phyloP scores from a whole-genome alignment of 345 rosid species.

The Citrus australasica region DNA sequence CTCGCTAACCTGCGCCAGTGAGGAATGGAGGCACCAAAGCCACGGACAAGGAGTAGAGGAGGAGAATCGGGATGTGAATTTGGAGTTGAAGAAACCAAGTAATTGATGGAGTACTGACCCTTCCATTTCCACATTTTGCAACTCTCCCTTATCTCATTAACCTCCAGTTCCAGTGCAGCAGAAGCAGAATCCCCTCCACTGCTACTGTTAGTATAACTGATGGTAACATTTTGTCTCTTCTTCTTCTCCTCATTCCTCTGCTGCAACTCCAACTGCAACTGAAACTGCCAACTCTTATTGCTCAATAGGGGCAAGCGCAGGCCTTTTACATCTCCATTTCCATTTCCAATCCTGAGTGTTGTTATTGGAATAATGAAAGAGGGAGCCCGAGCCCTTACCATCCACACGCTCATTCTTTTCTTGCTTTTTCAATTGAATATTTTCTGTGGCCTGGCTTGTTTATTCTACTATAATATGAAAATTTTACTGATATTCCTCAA shows the following conservation, averaged over 20 bases:
- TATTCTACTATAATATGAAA: too few species aligned
- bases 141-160: constrained; percentile 47
- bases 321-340: too few species aligned
- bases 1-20: constrained; percentile 74
- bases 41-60: too few species aligned
- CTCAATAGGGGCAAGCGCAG: too few species aligned
- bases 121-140: constrained; percentile 70
- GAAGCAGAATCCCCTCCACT: neutral
- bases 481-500: too few species aligned
- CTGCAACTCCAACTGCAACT: too few species aligned
- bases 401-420: neutral
- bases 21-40: constrained; percentile 75
- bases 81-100: constrained; percentile 50
- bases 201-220: neutral
- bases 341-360: neutral
- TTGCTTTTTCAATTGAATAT: neutral
- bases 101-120: constrained; percentile 65
- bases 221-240: neutral
- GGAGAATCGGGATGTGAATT: constrained; percentile 16
- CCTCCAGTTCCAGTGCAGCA: constrained; percentile 21
- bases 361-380: too few species aligned
- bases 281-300: too few species aligned
- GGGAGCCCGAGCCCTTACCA: neutral
- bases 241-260: neutral
- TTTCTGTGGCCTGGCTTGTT: neutral